Percentiles rank a stretch among this genome's conserved stretches.
These are phyloP conservation scores for Myxozyma lipomycoides DNA, from an alignment of 805 yeast species.

Conservation along the genomic window DNA sequence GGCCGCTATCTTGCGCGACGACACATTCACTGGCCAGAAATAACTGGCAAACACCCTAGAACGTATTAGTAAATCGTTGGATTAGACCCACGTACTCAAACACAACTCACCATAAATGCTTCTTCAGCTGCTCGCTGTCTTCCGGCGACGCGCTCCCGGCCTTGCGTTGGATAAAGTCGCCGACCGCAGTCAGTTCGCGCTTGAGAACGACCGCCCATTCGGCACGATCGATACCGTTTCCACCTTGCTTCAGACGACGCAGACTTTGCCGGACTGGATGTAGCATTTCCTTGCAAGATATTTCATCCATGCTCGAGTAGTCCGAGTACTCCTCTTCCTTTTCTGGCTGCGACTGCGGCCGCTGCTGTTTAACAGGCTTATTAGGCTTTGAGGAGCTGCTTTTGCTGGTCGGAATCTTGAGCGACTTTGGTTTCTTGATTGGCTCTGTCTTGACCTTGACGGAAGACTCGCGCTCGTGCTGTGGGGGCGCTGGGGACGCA, in stretches of 20 bases:
- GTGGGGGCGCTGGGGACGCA: conserved; percentile 18
- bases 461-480: neutral
- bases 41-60: conserved; percentile 59
- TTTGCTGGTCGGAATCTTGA: neutral
- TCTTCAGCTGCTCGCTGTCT: conserved; percentile 44
- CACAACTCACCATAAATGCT: conserved; percentile 59
- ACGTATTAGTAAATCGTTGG: neutral
- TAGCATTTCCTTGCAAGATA: conserved; percentile 55
- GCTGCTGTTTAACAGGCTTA: neutral
- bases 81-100: neutral
- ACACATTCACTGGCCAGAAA: conserved; percentile 82
- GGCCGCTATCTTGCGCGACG: conserved; percentile 60
- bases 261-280: conserved; percentile 66
- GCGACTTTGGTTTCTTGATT: conserved; percentile 5
- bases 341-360: conserved; percentile 5
- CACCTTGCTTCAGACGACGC: conserved; percentile 63
- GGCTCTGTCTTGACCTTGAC: conserved; percentile 4
- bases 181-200: conserved; percentile 65
- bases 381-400: neutral
- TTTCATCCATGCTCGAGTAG: conserved; percentile 76
- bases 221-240: conserved; percentile 64
- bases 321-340: conserved; percentile 44
- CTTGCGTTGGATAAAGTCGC: conserved; percentile 58
- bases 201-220: conserved; percentile 74
- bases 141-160: conserved; percentile 33